Base-by-base conservation (phyloP, 192 early-diverging fungal genomes). In the Coemansia javaensis region DNA sequence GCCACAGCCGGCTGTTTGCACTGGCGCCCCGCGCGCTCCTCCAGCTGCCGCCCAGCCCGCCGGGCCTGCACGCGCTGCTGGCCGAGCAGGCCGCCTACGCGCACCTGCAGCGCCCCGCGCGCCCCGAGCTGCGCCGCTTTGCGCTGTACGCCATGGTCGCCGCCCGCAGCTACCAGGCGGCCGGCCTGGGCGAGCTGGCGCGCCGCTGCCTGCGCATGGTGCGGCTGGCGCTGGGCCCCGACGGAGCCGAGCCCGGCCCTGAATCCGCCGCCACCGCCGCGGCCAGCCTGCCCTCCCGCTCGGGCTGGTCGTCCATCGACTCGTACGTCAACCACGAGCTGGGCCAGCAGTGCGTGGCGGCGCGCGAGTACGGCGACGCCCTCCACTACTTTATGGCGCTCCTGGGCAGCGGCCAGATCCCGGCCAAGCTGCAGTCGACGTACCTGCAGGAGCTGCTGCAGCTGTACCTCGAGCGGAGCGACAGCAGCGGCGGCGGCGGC, bases 61-160 rank as follows among this genome's bases (percentile, higher is more conserved):
- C 87, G 44, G 50, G 90, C 4, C 77, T 87, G 17, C 82, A 81
- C 49, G 91, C 86, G 0, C 53, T 96, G 31, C 82, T 91, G 36
- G 63, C 90, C 37, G 96, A 98, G 60, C 94, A 97, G 59, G 89
- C 94, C 0, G 91, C 91, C 0, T 81, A 87, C 30, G 84, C 86
- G 23, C 90, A 84, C 54, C 41, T 93, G 17, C 78, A 79, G 40
- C 27, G 67, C 12, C 55, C 66, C n/a, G 34, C 31, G 7, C 81
- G 79, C 2, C 81, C 87, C 1, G 83, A 87, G 65, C 67, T 83
- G 16, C 81, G 94, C 40, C 95, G 91, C 50, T 91, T 89, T 58
- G 87, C 87, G 0, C 94, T 96, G 60, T 89, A 94, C 52, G 60
- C 93, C 27, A 81, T 97, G 40, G 77, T 96, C 54, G 89, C 94